Evolutionary conservation across 2,329 filamentous ascomycete genomes (phyloP), one percentile per base, ranked within the genome.

Genomic region (Fusarium sp.): DNA sequence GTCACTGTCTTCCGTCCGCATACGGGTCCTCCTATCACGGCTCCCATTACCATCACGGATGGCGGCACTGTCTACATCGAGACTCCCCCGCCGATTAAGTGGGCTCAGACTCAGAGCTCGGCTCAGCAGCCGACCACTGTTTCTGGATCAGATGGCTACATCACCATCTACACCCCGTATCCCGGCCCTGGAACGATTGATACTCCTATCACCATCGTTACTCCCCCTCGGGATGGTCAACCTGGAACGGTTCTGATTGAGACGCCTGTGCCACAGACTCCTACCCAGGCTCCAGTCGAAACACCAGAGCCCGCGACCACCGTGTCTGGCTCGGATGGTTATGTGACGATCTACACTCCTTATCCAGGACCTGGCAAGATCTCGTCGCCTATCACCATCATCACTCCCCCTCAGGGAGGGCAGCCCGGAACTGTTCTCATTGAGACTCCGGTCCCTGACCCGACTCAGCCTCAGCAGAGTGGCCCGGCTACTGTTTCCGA

Each of bases 371-470:
- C 58, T 42, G 58, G 67, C 20, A 42, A 58, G 2, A 70, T 70
- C 6, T 70, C 64, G 27, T 51, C 67, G 1, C 67, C 67, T 3
- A 62, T 70, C 29, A 70, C 67, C 2, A 42, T 65, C 14, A 70
- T 68, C 1, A 61, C 70, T 23, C 16, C 40, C 4, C 67, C 66
- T 1, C 44, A 55, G 14, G 54, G 38, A 38, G 67, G 59, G 1
- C 62, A 46, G 3, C 67, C 58, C 11, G 67, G 67, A 27, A 69
- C 67, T 31, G 67, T 69, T 5, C 67, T 70, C 25, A 64, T 69
- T 9, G 69, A 68, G 23, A 69, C 67, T 0, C 67, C 67, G 5
- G 67, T 13, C 23, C 18, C 58, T 6, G 44, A 46, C 8, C 16
- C 33, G 0, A 54, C 51, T 0, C 50, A 57, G 46, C 11, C 51